Percentiles rank a stretch among this genome's conserved stretches.
These are phyloP conservation scores for Pythium grandisporangium DNA, from an alignment of 352 stramenopile genomes.

Conservation along the genomic window DNA sequence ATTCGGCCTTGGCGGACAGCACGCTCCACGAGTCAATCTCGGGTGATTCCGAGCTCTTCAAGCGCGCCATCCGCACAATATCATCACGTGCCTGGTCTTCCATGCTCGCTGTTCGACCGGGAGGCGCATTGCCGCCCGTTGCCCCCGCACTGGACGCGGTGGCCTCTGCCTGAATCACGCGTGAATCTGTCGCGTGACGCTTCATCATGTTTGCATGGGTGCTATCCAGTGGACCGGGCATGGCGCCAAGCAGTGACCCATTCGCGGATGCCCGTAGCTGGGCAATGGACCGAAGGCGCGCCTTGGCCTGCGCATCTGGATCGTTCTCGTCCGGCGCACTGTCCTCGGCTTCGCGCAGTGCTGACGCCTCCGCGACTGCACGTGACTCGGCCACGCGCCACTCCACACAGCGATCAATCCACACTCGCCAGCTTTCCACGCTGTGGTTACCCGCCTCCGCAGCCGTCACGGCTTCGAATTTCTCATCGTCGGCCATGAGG, in stretches of 20 bases:
- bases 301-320: background rate
- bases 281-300: background rate
- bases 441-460: conserved; percentile 20
- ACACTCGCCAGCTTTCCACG: conserved; percentile 58
- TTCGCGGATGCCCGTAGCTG: background rate
- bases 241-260: background rate
- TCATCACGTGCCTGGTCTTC: conserved; percentile 30
- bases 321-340: background rate
- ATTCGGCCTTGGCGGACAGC: background rate
- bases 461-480: too few relatives aligned
- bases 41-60: conserved; percentile 26
- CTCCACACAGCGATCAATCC: conserved; percentile 42
- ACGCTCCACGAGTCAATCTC: conserved; percentile 12
- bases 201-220: conserved; percentile 29
- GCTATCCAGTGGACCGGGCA: conserved; percentile 16
- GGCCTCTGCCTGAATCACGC: conserved; percentile 44
- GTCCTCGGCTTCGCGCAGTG: conserved; percentile 7
- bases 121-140: too few relatives aligned
- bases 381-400: conserved; percentile 15
- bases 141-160: conserved; percentile 30
- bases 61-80: conserved; percentile 24
- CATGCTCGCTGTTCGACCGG: too few relatives aligned
- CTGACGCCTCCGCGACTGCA: conserved; percentile 5
- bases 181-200: conserved; percentile 55
- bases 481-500: conserved; percentile 59